phyloP scores from a whole-genome alignment of 495 filamentous ascomycete genomes.

The Talaromyces borbonicus region DNA sequence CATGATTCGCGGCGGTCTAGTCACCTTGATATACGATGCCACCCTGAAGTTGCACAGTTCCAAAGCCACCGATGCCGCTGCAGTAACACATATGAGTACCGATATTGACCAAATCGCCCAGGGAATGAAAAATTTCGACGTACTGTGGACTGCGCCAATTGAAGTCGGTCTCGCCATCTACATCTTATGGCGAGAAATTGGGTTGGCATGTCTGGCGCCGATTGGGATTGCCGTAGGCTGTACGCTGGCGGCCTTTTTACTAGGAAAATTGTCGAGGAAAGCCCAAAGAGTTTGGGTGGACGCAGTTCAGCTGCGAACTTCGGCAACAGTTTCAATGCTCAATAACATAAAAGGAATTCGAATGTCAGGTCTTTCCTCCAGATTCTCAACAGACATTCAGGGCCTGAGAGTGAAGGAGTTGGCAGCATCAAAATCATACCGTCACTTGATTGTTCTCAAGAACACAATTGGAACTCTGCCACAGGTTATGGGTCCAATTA shows the following conservation, averaged over 20 bases:
- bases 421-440: background rate
- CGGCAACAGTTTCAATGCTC: slow-evolving; percentile 20
- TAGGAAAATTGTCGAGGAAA: background rate
- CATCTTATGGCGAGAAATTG: slow-evolving; percentile 39
- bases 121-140: slow-evolving; percentile 25
- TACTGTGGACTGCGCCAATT: slow-evolving; percentile 38
- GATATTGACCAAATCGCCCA: slow-evolving; percentile 32
- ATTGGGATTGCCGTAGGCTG: slow-evolving; percentile 28
- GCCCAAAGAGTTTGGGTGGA: slow-evolving; percentile 37
- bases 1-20: slow-evolving; percentile 40
- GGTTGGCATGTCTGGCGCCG: slow-evolving; percentile 27
- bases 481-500: background rate
- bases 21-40: slow-evolving; percentile 32
- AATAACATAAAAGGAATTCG: slow-evolving; percentile 26
- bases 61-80: slow-evolving; percentile 25
- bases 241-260: background rate
- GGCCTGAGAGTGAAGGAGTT: background rate
- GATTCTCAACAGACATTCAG: background rate
- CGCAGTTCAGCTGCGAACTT: slow-evolving; percentile 30
- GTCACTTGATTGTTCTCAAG: background rate
- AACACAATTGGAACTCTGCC: background rate
- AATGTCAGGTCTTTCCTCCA: slow-evolving; percentile 13
- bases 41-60: slow-evolving; percentile 19
- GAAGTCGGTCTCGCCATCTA: slow-evolving; percentile 42
- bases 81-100: slow-evolving; percentile 44